Evolutionary conservation across 805 yeast genomes (phyloP).

Genomic region (Barnettozyma pratensis): DNA sequence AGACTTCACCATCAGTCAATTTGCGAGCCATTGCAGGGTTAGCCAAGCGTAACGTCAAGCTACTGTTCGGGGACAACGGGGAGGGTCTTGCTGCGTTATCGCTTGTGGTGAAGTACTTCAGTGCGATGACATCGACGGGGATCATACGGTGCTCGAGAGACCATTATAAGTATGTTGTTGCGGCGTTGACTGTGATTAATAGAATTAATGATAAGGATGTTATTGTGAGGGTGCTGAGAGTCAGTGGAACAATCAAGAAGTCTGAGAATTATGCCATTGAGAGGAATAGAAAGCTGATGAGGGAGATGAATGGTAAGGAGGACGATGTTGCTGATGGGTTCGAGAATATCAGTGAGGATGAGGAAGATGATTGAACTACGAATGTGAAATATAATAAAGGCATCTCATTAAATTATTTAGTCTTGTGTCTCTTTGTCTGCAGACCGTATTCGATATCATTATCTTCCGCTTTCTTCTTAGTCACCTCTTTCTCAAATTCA

Average conservation of each 20-base stretch:
- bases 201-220: slow-evolving; percentile 41
- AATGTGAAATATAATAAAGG: not conserved
- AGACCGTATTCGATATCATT: slow-evolving; percentile 22
- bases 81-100: slow-evolving; percentile 57
- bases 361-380: slow-evolving; percentile 3
- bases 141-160: slow-evolving; percentile 73
- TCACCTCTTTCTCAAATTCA: slow-evolving; percentile 37
- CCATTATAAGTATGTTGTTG: slow-evolving; percentile 55
- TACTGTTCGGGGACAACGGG: slow-evolving; percentile 77
- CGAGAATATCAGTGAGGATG: slow-evolving; percentile 5
- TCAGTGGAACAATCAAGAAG: slow-evolving; percentile 85
- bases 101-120: slow-evolving; percentile 70
- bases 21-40: slow-evolving; percentile 46
- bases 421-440: slow-evolving; percentile 17
- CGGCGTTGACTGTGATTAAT: slow-evolving; percentile 56
- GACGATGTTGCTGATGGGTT: slow-evolving; percentile 13
- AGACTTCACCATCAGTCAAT: slow-evolving; percentile 42
- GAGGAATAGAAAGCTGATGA: slow-evolving; percentile 32
- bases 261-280: slow-evolving; percentile 67
- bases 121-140: slow-evolving; percentile 77
- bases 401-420: not conserved
- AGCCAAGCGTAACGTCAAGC: slow-evolving; percentile 50
- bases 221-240: slow-evolving; percentile 57
- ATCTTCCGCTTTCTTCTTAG: slow-evolving; percentile 3
- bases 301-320: slow-evolving; percentile 13